Conservation (phyloP, 371 early-diverging fungal genomes). For the Mortierella sp. region DNA sequence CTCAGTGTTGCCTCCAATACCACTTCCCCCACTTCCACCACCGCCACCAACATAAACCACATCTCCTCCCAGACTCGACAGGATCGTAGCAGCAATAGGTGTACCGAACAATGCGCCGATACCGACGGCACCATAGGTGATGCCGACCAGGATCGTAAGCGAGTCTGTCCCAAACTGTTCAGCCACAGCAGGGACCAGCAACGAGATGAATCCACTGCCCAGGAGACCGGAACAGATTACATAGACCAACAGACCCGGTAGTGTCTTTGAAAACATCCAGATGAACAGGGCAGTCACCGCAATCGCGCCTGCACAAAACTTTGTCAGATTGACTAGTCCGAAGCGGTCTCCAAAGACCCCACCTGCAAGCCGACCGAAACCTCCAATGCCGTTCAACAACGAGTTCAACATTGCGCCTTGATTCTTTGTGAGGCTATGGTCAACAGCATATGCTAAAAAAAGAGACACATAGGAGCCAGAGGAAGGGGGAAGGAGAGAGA, state of each 20-base stretch:
- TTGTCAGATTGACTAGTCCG: conserved; percentile 62
- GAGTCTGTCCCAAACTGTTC: conserved; percentile 59
- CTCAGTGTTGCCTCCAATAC: not conserved
- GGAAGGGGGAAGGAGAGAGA: no score
- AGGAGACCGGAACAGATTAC: conserved; percentile 63
- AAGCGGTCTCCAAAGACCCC: conserved; percentile 61
- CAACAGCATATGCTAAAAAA: conserved; percentile 56
- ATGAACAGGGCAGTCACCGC: conserved; percentile 66
- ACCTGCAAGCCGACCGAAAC: conserved; percentile 62
- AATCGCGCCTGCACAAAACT: conserved; percentile 59
- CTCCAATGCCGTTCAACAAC: conserved; percentile 61
- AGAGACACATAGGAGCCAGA: no score
- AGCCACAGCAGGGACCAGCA: conserved; percentile 59
- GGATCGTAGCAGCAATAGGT: conserved; percentile 59
- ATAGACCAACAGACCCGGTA: conserved; percentile 63
- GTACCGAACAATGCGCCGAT: conserved; percentile 63
- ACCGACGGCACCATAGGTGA: conserved; percentile 60
- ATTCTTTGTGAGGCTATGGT: conserved; percentile 37
- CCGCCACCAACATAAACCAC: conserved; percentile 31
- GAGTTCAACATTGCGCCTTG: conserved; percentile 62
- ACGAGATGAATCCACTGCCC: conserved; percentile 64
- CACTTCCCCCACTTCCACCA: no score
- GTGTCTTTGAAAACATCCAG: conserved; percentile 71
- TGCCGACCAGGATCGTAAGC: conserved; percentile 58
- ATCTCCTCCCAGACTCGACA: conserved; percentile 29